Evolutionary conservation across 2,329 filamentous ascomycete species (phyloP).

Genomic region (Phoma sp.): DNA sequence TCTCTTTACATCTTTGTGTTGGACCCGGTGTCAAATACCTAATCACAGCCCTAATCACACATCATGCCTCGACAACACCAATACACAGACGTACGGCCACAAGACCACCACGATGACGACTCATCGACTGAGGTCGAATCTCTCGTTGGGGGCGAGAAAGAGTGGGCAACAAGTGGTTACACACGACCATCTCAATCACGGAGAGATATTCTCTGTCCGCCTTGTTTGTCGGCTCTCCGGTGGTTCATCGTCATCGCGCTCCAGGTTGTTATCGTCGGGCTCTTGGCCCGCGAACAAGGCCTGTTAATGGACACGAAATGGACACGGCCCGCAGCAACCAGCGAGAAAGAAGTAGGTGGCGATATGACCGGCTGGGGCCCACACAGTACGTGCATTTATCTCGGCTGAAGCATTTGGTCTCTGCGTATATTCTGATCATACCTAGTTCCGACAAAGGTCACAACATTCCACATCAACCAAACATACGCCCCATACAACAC

Average conservation of each 20-base stretch:
- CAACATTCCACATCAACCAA: conserved; percentile 44
- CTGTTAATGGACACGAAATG: conserved; percentile 28
- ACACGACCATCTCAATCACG: conserved; percentile 25
- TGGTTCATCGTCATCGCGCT: conserved; percentile 42
- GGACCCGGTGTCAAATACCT: conserved; percentile 30
- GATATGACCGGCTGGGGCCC: conserved; percentile 44
- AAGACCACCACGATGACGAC: conserved; percentile 37
- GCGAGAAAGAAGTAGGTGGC: conserved; percentile 40
- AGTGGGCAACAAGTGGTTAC: conserved; percentile 31
- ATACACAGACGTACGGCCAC: conserved; percentile 35
- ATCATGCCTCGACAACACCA: conserved; percentile 42
- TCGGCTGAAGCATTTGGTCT: too few relatives aligned
- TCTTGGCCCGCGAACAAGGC: conserved; percentile 41
- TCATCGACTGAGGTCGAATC: conserved; percentile 46
- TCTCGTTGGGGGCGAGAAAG: conserved; percentile 37
- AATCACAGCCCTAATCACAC: conserved; percentile 4
- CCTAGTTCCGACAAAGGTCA: conserved; percentile 41
- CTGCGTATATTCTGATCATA: not conserved
- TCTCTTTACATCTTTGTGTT: conserved; percentile 3
- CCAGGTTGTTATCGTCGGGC: conserved; percentile 38
- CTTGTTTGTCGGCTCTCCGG: conserved; percentile 26
- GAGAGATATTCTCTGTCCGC: conserved; percentile 23
- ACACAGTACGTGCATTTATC: conserved; percentile 30
- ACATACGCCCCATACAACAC: conserved; percentile 46
- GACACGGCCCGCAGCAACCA: conserved; percentile 29